A percentile compares a stretch with the other conserved stretches of the same genome.
phyloP scores from a whole-genome alignment of 1,284 basidiomycete genomes.

The Trichosporon ovoides region DNA sequence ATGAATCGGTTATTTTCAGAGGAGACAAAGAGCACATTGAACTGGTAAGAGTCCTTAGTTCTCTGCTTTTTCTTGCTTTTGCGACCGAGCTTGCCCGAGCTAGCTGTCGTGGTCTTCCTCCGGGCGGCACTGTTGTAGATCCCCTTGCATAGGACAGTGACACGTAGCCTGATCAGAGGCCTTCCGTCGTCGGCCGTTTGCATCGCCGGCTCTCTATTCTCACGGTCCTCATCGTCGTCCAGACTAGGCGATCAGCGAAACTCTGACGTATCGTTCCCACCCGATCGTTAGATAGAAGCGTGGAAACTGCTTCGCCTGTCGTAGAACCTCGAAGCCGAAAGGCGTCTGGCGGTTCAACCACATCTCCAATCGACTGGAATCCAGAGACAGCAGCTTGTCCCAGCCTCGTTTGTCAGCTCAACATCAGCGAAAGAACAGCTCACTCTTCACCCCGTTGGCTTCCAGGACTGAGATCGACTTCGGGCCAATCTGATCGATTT shows the following conservation, averaged over 20 bases:
- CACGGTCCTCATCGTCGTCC: neutral
- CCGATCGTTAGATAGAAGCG: slow-evolving; percentile 6
- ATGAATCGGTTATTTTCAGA: slow-evolving; percentile 21
- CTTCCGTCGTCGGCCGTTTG: slow-evolving; percentile 9
- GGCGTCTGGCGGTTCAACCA: slow-evolving; percentile 26
- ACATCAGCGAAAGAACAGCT: neutral
- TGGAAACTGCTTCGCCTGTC: slow-evolving; percentile 20
- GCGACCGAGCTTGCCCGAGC: neutral
- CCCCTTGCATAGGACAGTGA: slow-evolving; percentile 8
- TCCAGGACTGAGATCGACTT: slow-evolving; percentile 37
- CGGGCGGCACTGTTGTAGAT: slow-evolving; percentile 4
- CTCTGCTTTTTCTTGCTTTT: neutral
- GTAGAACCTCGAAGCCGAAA: slow-evolving; percentile 25
- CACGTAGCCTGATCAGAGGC: slow-evolving; percentile 9
- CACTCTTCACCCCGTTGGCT: slow-evolving; percentile 24
- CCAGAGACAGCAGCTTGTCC: slow-evolving; percentile 20
- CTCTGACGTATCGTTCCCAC: too few relatives aligned
- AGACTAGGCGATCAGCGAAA: neutral
- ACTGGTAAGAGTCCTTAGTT: slow-evolving; percentile 12
- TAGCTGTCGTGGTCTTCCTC: slow-evolving; percentile 2
- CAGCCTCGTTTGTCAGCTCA: slow-evolving; percentile 19
- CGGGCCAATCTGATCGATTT: slow-evolving; percentile 36
- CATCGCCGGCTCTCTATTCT: neutral
- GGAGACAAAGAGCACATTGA: slow-evolving; percentile 19
- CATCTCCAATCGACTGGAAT: slow-evolving; percentile 23